A percentile compares a stretch with the other conserved stretches of the same genome.
Conservation (phyloP, 495 filamentous ascomycete species). For the Thermothielavioides terrestris region DNA sequence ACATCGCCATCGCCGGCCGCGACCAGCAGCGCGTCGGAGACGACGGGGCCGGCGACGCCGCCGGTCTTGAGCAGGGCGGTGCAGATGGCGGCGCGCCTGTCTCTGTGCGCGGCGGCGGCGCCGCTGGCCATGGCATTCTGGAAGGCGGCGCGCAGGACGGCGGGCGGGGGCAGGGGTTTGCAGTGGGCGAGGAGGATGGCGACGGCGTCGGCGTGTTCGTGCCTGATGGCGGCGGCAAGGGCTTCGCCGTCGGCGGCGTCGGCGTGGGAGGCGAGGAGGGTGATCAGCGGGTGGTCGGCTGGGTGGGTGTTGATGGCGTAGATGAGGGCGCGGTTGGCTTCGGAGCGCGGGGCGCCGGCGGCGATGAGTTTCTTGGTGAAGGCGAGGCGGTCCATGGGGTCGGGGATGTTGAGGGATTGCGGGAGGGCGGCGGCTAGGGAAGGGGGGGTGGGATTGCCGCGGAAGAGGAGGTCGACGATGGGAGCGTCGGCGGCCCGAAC, state of each 20-base stretch:
- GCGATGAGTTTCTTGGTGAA: constrained; percentile 35
- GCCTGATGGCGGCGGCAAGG: constrained; percentile 28
- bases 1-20: constrained; percentile 40
- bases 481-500: constrained; percentile 31
- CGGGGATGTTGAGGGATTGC: constrained; percentile 33
- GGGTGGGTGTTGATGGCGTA: constrained; percentile 34
- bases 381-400: constrained; percentile 35
- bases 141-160: constrained; percentile 27
- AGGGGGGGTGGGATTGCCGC: constrained; percentile 14
- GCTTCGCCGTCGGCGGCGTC: constrained; percentile 36
- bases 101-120: constrained; percentile 21
- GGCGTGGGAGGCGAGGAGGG: constrained; percentile 28
- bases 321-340: constrained; percentile 36
- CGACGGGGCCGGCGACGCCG: constrained; percentile 25
- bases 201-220: constrained; percentile 28
- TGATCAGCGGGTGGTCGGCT: constrained; percentile 33
- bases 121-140: constrained; percentile 24
- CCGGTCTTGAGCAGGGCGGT: constrained; percentile 31
- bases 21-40: constrained; percentile 34
- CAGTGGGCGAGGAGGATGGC: constrained; percentile 31
- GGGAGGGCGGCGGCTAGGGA: constrained; percentile 34
- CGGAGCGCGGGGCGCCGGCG: constrained; percentile 28
- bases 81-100: constrained; percentile 26
- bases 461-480: constrained; percentile 34
- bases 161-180: constrained; percentile 13